Base-by-base conservation (phyloP, 129 eudicot species). In the Helichrysum umbraculigerum region DNA sequence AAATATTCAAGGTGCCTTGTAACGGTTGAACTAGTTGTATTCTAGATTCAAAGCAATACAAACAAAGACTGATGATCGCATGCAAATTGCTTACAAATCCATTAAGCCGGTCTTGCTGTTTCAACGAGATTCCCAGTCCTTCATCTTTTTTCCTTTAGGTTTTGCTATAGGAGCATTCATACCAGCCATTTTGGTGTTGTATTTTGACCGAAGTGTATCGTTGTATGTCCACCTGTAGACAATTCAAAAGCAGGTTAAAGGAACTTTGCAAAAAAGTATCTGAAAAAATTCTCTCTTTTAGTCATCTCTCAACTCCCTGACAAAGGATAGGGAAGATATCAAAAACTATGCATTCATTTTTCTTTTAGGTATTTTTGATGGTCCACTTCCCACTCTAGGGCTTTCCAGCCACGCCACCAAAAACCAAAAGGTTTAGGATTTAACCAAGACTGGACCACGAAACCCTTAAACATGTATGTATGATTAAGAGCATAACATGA, bases 131-230 rank as follows among this genome's bases (percentile, higher is more conserved):
- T 86, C 92, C 97, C 97, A 93, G 68, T 86, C 92, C 87, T 93
- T 93, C 16, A 93, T 73, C 81, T 93, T 91, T 78, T 86, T 90
- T n/a, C 98, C 98, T 83, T 87, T 93, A 17, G 98, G 98, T 76
- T 86, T 93, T 17, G 81, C 93, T 47, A 93, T 91, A 9, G 98
- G 96, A 2, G 83, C 85, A 81, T 90, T 85, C 93, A 91, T 87
- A 33, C 96, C 97, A 19, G 96, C 98, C 98, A 93, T 93, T 84
- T 93, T 88, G 3, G 92, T 82, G 78, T 91, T 88, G 81, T 93
- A 93, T 80, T 88, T 93, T 37, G 89, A 85, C 58, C 97, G 84
- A 28, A 93, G 96, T 51, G 91, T 83, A 81, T 93, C 96, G 73
- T 90, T 93, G 82, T 81, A 85, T 30, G 97, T 93, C 97, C 98